Evolutionary conservation across 2,329 filamentous ascomycete genomes (phyloP).

Genomic region (Ilyonectria destructans): DNA sequence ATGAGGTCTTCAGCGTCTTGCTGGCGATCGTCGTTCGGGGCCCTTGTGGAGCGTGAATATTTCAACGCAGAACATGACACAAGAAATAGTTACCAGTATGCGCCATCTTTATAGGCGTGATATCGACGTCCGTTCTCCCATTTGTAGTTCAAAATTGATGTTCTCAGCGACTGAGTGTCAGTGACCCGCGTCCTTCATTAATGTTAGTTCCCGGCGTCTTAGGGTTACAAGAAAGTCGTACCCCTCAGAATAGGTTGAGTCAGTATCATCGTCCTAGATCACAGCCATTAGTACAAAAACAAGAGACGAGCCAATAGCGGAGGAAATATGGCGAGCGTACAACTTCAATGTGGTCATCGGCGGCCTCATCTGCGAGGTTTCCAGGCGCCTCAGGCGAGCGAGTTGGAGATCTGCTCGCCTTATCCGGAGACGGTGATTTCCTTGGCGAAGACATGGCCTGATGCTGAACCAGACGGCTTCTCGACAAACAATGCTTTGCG

Average conservation of each 20-base stretch:
- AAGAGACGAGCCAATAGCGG: not conserved
- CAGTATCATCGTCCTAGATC: constrained; percentile 30
- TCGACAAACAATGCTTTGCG: not conserved
- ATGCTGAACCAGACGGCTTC: not conserved
- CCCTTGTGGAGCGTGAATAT: constrained; percentile 31
- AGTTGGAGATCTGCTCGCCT: not conserved
- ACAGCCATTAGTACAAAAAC: not conserved
- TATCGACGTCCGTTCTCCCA: constrained; percentile 66
- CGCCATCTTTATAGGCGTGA: constrained; percentile 62
- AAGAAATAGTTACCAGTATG: constrained; percentile 47
- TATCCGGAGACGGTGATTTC: not conserved
- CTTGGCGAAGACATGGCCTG: not conserved
- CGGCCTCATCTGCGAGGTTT: not conserved
- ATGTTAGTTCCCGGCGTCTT: constrained; percentile 5
- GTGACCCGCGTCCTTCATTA: constrained; percentile 15
- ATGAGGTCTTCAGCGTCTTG: constrained; percentile 46
- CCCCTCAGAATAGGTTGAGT: constrained; percentile 28
- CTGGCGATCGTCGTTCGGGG: constrained; percentile 46
- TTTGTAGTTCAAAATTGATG: constrained; percentile 42
- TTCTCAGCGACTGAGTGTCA: constrained; percentile 31
- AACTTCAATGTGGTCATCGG: constrained; percentile 21
- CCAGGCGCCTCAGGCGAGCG: not conserved
- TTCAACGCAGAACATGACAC: not conserved
- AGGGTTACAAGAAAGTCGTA: not conserved
- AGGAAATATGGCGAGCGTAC: constrained; percentile 7